A percentile compares a stretch with the other conserved stretches of the same genome.
These are phyloP conservation scores for Coemansia sp. DNA, from an alignment of 192 early-diverging fungal genomes.

Conservation along the genomic window DNA sequence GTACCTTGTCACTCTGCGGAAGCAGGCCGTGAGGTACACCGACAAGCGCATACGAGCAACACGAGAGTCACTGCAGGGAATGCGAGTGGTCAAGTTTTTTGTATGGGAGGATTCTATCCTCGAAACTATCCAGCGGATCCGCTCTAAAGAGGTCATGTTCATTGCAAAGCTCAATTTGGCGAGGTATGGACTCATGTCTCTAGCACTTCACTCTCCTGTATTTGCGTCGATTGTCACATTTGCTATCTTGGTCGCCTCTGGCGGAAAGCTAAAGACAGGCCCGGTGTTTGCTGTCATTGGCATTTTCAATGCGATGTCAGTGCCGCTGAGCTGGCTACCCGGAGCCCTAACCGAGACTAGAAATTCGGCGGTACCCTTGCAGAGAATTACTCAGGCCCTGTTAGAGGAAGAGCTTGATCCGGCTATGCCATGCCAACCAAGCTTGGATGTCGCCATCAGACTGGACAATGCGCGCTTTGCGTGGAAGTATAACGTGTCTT, in stretches of 20 bases:
- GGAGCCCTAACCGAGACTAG: constrained; percentile 43
- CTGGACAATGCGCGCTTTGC: constrained; percentile 29
- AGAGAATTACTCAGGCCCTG: constrained; percentile 35
- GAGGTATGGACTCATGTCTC: constrained; percentile 44
- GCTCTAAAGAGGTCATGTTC: constrained; percentile 31
- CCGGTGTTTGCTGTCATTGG: constrained; percentile 54
- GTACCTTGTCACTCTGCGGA: constrained; percentile 36
- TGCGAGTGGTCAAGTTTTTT: constrained; percentile 71
- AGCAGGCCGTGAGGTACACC: constrained; percentile 30
- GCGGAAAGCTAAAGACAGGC: constrained; percentile 33
- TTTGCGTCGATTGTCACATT: constrained; percentile 52
- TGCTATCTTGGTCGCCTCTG: constrained; percentile 23
- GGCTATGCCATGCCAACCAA: not conserved
- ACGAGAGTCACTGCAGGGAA: constrained; percentile 62
- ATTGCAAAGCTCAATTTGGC: constrained; percentile 43
- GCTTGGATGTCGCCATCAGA: constrained; percentile 28
- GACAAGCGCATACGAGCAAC: constrained; percentile 53
- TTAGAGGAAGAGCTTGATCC: constrained; percentile 43
- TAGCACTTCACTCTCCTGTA: constrained; percentile 44
- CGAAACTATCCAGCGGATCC: constrained; percentile 29
- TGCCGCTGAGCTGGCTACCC: constrained; percentile 50
- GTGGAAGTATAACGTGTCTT: constrained; percentile 19
- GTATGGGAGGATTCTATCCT: constrained; percentile 59
- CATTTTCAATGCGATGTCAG: constrained; percentile 50
- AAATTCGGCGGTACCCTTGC: constrained; percentile 44